Evolutionary conservation across 2,329 filamentous ascomycete species (phyloP).

Genomic region (Penicillium psychrosexuale): DNA sequence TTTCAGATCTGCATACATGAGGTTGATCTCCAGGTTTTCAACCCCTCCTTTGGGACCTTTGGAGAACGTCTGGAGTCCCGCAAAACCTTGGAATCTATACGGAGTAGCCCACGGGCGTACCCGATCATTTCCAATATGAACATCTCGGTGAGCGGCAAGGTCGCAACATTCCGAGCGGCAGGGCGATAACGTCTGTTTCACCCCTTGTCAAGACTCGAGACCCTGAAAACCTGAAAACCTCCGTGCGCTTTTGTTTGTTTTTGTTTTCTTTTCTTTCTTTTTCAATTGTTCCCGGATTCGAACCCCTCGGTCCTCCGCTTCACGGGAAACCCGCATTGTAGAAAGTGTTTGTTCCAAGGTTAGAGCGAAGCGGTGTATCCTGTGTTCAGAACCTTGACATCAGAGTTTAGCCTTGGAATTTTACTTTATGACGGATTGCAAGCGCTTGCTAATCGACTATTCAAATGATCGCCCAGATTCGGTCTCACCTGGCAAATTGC

Average conservation of each 20-base stretch:
- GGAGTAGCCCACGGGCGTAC: neutral
- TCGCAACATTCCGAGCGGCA: constrained; percentile 18
- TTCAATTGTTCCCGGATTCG: neutral
- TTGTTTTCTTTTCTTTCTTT: neutral
- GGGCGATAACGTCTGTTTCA: constrained; percentile 20
- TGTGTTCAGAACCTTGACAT: constrained; percentile 5
- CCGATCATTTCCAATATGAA: constrained; percentile 9
- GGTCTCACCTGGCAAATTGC: neutral
- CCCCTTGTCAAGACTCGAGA: constrained; percentile 8
- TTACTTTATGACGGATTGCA: constrained; percentile 7
- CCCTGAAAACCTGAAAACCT: neutral
- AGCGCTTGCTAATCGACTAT: neutral
- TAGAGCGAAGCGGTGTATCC: constrained; percentile 15
- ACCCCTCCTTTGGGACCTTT: neutral
- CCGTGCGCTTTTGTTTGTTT: constrained; percentile 13
- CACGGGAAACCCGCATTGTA: neutral
- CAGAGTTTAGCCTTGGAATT: constrained; percentile 22
- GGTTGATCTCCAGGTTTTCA: constrained; percentile 13
- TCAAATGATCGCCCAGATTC: neutral
- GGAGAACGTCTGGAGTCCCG: neutral
- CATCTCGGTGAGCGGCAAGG: constrained; percentile 14
- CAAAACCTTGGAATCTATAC: constrained; percentile 3
- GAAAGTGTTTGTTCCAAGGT: neutral
- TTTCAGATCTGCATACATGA: neutral
- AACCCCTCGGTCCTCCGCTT: neutral